phyloP scores from a whole-genome alignment of 1,284 basidiomycete species.

The Malassezia sympodialis region DNA sequence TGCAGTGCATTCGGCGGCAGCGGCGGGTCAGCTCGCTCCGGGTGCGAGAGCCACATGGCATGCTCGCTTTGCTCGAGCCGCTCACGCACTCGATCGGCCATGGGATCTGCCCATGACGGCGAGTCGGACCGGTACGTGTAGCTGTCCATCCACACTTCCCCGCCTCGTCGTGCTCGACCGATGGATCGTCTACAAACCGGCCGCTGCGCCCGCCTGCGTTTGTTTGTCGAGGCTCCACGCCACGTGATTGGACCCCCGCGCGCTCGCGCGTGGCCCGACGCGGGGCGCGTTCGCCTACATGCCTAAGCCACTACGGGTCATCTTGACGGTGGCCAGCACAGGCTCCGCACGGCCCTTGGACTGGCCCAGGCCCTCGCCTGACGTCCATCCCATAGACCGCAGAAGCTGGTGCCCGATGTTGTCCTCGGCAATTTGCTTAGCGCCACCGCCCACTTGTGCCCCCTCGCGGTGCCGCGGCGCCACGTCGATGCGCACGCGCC shows the following conservation, averaged over 20 bases:
- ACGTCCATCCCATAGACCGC: constrained; percentile 43
- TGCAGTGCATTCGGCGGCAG: constrained; percentile 2
- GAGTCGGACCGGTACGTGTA: neutral
- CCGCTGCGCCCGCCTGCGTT: neutral
- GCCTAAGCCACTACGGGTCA: constrained; percentile 36
- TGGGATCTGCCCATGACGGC: neutral
- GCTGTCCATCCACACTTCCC: neutral
- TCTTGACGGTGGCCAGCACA: constrained; percentile 42
- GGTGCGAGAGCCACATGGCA: constrained; percentile 2
- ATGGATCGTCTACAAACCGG: neutral
- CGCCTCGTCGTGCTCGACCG: neutral
- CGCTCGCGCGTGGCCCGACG: neutral
- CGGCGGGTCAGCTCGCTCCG: neutral
- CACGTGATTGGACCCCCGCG: neutral
- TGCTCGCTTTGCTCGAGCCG: neutral
- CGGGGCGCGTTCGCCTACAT: constrained; percentile 4
- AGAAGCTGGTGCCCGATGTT: constrained; percentile 44
- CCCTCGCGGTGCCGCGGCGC: constrained; percentile 39
- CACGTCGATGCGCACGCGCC: constrained; percentile 13
- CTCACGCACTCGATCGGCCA: neutral
- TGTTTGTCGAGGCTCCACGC: neutral
- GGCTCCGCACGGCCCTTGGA: constrained; percentile 38
- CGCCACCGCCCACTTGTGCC: constrained; percentile 39
- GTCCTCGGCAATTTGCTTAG: constrained; percentile 40
- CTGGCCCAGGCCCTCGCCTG: constrained; percentile 38